Base-by-base conservation (phyloP, 2,329 filamentous ascomycete genomes). In the Colletotrichum salicis region DNA sequence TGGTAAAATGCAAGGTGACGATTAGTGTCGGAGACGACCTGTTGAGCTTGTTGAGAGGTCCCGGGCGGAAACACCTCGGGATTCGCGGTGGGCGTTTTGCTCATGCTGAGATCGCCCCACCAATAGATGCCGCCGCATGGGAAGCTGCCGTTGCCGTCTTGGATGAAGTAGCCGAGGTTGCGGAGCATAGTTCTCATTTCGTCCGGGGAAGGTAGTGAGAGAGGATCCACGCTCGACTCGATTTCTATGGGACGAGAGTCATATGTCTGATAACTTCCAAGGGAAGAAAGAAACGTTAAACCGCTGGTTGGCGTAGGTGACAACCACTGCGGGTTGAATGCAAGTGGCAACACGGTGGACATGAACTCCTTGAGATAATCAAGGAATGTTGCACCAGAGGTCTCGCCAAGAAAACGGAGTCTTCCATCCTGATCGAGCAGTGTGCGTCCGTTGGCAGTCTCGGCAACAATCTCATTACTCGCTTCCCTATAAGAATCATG, bases 281-380 rank as follows among this genome's bases (percentile, higher is more conserved):
- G 75, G 10, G 81, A 83, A 3, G 80, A 79, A 4, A 86, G 76
- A 62, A 86, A 87, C 5, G 74, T 74, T 4, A 75, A 76, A 8
- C 76, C 76, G n/a, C 74, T 75, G 45, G 72, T 72, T 29, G 71
- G 67, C n/a, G 74, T 74, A 19, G 70, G 72, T 48, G 67, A 66
- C 55, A 57, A 66, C 56, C 51, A 70, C 24, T 41, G 58, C 64
- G 64, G 60, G 27, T 77, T 74, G 73, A 74, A 79, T 48, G 79
- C 79, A 24, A 83, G 75, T n/a, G 80, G 79, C 24, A 82, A 75
- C 22, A 83, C 77, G 15, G 81, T 82, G 51, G 77, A 77, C 78
- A 88, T 85, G 70, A 87, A 84, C 62, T 82, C 82, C 72, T 87
- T 87, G 54, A 88, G 76, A 22, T 84, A 79, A 69, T 88, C 86